These are phyloP conservation scores for Maudiozyma bulderi DNA, from an alignment of 805 yeast genomes.

Conservation along the genomic window DNA sequence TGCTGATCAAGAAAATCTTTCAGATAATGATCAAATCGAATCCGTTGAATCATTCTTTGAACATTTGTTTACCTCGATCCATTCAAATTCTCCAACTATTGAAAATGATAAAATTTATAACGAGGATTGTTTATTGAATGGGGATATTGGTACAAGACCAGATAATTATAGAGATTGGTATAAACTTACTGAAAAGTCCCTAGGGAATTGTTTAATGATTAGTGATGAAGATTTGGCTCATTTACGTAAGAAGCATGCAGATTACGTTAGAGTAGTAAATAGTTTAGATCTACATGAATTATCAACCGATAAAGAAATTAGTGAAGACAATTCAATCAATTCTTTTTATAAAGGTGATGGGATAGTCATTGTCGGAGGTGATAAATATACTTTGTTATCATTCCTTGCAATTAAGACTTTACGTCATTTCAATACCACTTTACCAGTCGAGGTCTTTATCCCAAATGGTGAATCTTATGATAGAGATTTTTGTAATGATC, in stretches of 20 bases:
- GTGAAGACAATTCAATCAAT: neutral
- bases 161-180: constrained; percentile 14
- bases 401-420: constrained; percentile 43
- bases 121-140: constrained; percentile 9
- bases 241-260: constrained; percentile 14
- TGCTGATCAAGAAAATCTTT: neutral
- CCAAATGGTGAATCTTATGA: constrained; percentile 67
- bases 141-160: constrained; percentile 17
- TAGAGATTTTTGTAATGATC: constrained; percentile 52
- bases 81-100: constrained; percentile 15
- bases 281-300: constrained; percentile 11
- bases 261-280: constrained; percentile 9
- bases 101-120: constrained; percentile 12
- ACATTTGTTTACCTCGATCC: constrained; percentile 12
- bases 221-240: constrained; percentile 8
- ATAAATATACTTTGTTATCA: constrained; percentile 55
- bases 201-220: constrained; percentile 18
- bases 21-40: neutral
- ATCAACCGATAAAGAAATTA: neutral
- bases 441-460: constrained; percentile 77
- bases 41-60: constrained; percentile 1
- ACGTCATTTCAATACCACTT: constrained; percentile 52
- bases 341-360: constrained; percentile 41
- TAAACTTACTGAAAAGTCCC: constrained; percentile 12
- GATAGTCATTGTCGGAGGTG: constrained; percentile 69